Evolutionary conservation across 2,329 filamentous ascomycete species (phyloP), one percentile per base, ranked within the genome.

Genomic region (Scedosporium minutisporum): DNA sequence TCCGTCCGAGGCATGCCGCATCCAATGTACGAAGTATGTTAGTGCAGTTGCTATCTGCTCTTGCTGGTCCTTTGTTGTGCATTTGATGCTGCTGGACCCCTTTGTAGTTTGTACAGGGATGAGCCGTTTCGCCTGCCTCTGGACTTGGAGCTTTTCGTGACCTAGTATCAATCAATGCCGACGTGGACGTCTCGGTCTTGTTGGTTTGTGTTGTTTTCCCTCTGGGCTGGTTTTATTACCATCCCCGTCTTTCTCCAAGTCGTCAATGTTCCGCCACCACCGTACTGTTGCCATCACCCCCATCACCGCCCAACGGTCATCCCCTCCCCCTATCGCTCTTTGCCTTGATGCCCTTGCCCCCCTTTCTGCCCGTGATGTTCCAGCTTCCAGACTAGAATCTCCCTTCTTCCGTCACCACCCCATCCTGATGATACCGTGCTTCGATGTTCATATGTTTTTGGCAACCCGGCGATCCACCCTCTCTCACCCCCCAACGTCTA

Each of bases 401-500:
- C 41, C n/a, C 44, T 61, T 51, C 59, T 44, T 53, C n/a, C 46
- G 44, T 33, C 57, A 41, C 21, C 58, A 18, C 6, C 16, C 58
- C 58, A 10, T 61, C 48, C 48, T 44, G 48, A 61, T 61, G 59
- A 61, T 61, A 61, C 59, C 59, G 59, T 61, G 6, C 60, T 27
- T 57, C 23, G 60, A 42, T 25, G 46, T 61, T 10, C 27, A 27
- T 55, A 23, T 23, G 51, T 38, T 41, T 57, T 61, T 61, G 60
- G 60, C 29, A 44, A 61, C 42, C 48, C 42, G 60, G 46, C 53
- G 60, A 61, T 61, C 60, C 60, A 57, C 60, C 18, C 48, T 23
- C 44, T 29, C 25, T 10, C 48, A 21, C 46, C 59, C 16, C 27
- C 60, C 9, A 38, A 41, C 21, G 27, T 12, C 25, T 6, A n/a